Conservation (phyloP, 805 yeast genomes). For the Metschnikowia kofuensis region DNA sequence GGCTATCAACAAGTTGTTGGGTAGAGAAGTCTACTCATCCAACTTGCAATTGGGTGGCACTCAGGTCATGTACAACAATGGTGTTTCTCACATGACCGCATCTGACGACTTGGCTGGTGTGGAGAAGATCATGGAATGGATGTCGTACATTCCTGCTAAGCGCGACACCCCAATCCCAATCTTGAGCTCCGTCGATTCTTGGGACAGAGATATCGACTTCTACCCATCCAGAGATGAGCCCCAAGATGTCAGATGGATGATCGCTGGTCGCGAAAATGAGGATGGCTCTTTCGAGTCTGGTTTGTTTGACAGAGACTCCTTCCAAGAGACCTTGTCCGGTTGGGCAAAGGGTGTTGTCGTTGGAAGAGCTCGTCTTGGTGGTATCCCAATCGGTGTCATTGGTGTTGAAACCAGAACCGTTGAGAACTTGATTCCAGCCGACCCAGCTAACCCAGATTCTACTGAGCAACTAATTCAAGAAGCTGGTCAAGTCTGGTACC, state of each 20-base stretch:
- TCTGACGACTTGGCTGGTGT: slow-evolving; percentile 95
- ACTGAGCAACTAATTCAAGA: slow-evolving; percentile 85
- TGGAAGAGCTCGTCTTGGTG: slow-evolving; percentile 98
- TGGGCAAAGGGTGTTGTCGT: slow-evolving; percentile 99
- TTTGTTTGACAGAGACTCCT: slow-evolving; percentile 86
- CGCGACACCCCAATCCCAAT: slow-evolving; percentile 90
- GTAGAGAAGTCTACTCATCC: slow-evolving; percentile 95
- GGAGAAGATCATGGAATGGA: slow-evolving; percentile 90
- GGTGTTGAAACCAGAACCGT: slow-evolving; percentile 91
- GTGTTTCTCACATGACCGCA: slow-evolving; percentile 98
- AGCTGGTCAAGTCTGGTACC: slow-evolving; percentile 99
- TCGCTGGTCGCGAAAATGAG: slow-evolving; percentile 74
- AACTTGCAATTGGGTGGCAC: slow-evolving; percentile 99
- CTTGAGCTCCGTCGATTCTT: slow-evolving; percentile 71
- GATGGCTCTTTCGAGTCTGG: slow-evolving; percentile 78
- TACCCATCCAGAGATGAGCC: slow-evolving; percentile 68
- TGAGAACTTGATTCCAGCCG: slow-evolving; percentile 93
- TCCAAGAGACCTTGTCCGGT: slow-evolving; percentile 94
- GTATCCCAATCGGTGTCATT: slow-evolving; percentile 97
- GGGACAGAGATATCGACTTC: slow-evolving; percentile 93
- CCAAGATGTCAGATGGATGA: slow-evolving; percentile 93
- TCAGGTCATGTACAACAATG: slow-evolving; percentile 96
- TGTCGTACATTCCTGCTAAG: slow-evolving; percentile 89
- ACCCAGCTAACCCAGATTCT: slow-evolving; percentile 96
- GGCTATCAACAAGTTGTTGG: slow-evolving; percentile 93